Base-by-base conservation (phyloP, 164 flowering plant genomes). In the Aristolochia fimbriata region DNA sequence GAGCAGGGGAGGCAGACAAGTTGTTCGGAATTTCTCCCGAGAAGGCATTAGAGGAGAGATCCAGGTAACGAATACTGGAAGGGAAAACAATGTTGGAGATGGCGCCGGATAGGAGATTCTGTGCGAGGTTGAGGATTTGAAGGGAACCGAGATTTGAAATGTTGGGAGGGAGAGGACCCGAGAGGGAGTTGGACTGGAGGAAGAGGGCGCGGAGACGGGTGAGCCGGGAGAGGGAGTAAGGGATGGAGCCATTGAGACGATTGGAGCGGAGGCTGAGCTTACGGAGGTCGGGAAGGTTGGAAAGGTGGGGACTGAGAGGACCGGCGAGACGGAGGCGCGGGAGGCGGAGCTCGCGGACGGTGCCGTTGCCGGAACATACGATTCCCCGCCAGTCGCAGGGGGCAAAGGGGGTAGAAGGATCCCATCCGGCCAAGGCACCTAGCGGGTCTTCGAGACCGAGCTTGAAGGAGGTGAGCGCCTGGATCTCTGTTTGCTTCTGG, bases 361-460 rank as follows among this genome's bases (percentile, higher is more conserved):
- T 70, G 75, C 62, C 65, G 41, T 59, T 20, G 41, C 61, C 16
- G 53, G 48, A 67, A 63, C 99, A 93, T 22, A 23, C 15, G 51
- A 93, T 70, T 47, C 98, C 98, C 23, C 80, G 83, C 98, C 98
- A 93, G 76, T 90, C 94, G 56, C 98, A 92, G 8, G 98, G 98
- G 37, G 98, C 91, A 15, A 65, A 55, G 0, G 84, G 78, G n/a
- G 93, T 75, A 49, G 89, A 62, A 0, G 80, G 9, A 56, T 81
- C 78, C 98, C 98, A 92, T 24, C 80, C 80, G 71, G 30, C 61
- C n/a, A 88, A 65, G 0, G 81, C 83, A 15, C 83, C 89, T 23
- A 80, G 82, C 0, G 96, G 96, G 49, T 92, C 98, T 48, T 70
- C 74, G 17, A 92, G 83, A 53, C 66, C 69, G 47, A 60, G 73